phyloP scores from a whole-genome alignment of 805 yeast species.

The Saccharomycopsis sp. region DNA sequence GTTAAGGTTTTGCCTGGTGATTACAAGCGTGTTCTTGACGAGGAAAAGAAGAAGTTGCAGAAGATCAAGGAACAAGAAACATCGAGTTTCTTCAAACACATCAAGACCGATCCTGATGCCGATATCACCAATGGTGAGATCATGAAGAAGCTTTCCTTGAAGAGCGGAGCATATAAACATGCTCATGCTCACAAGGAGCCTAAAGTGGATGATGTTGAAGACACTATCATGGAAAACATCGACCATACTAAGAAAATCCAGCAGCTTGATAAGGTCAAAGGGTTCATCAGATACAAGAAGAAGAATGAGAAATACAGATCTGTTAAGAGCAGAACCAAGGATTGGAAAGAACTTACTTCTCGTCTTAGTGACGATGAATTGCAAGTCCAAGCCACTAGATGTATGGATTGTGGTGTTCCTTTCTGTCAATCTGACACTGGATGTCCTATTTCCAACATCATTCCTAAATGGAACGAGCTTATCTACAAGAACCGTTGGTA shows the following conservation, averaged over 20 bases:
- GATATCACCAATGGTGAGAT: conserved; percentile 91
- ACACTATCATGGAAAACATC: conserved; percentile 72
- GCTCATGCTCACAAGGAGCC: conserved; percentile 53
- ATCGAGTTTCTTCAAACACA: conserved; percentile 60
- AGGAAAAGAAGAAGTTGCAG: conserved; percentile 61
- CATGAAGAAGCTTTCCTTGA: conserved; percentile 47
- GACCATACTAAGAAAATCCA: conserved; percentile 56
- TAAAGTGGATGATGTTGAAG: conserved; percentile 82
- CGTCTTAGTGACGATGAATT: conserved; percentile 82
- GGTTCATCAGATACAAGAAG: conserved; percentile 90
- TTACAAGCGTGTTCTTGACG: conserved; percentile 82
- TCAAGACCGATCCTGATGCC: conserved; percentile 62
- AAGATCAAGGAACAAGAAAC: conserved; percentile 52
- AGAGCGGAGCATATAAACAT: conserved; percentile 26
- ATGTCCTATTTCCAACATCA: conserved; percentile 93
- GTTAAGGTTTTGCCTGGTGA: conserved; percentile 92
- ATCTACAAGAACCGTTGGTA: conserved; percentile 93
- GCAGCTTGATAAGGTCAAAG: conserved; percentile 72
- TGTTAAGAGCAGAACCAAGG: conserved; percentile 67
- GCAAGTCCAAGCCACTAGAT: conserved; percentile 88
- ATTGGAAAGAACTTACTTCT: conserved; percentile 86
- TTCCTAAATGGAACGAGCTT: conserved; percentile 97
- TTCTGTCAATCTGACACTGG: conserved; percentile 98
- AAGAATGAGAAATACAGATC: conserved; percentile 82
- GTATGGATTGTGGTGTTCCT: conserved; percentile 99